These are phyloP conservation scores for Mycena epipterygia DNA, from an alignment of 768 basidiomycete species.

Conservation along the genomic window DNA sequence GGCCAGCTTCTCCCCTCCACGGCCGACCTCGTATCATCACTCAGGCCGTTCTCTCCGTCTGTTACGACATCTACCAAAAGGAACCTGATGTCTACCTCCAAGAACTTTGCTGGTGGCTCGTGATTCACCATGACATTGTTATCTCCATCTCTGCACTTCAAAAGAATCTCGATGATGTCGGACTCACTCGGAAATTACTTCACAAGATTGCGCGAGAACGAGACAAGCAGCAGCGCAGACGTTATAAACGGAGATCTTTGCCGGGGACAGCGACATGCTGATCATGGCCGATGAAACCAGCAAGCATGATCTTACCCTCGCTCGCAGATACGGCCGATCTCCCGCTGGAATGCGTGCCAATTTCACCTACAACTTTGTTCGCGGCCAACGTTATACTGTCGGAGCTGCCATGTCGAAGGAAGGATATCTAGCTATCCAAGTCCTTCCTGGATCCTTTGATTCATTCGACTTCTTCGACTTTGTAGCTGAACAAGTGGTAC, in stretches of 20 bases:
- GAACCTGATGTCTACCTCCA: slow-evolving; percentile 17
- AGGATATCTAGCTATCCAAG: neutral
- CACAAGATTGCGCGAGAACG: neutral
- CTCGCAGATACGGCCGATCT: neutral
- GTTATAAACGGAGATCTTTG: neutral
- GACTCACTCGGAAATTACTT: slow-evolving; percentile 11
- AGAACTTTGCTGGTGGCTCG: slow-evolving; percentile 31
- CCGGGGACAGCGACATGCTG: neutral
- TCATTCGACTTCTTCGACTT: slow-evolving; percentile 12
- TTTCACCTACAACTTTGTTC: neutral
- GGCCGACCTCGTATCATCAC: slow-evolving; percentile 15
- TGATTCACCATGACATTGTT: slow-evolving; percentile 26
- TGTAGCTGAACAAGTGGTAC: neutral
- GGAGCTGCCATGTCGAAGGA: slow-evolving; percentile 10
- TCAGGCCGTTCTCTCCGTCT: slow-evolving; percentile 11
- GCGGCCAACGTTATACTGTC: neutral
- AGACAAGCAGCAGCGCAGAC: neutral
- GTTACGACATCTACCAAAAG: slow-evolving; percentile 12
- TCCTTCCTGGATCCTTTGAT: slow-evolving; percentile 3
- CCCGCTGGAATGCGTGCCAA: neutral
- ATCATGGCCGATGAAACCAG: neutral
- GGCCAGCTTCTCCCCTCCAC: slow-evolving; percentile 19
- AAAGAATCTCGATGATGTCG: slow-evolving; percentile 27
- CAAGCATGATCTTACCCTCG: neutral
- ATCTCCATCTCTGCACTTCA: slow-evolving; percentile 33